phyloP scores from a whole-genome alignment of 164 flowering plant species.

The Brasenia schreberi region DNA sequence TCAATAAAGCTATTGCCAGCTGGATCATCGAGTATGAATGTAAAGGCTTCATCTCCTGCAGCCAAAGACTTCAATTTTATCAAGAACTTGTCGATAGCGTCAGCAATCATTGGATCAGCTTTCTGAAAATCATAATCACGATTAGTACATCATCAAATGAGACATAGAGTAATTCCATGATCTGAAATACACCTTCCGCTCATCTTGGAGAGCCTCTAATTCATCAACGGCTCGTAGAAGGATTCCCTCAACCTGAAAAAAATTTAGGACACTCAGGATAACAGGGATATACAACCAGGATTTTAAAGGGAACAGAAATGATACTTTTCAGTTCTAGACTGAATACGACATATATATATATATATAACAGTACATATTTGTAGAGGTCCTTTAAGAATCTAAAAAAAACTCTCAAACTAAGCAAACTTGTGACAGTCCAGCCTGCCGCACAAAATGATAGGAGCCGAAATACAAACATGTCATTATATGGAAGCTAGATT shows the following conservation, averaged over 20 bases:
- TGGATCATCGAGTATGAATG: slow-evolving; percentile 89
- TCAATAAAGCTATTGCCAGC: slow-evolving; percentile 97
- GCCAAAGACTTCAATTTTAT: slow-evolving; percentile 69
- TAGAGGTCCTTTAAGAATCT: too few species aligned
- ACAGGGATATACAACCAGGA: too few species aligned
- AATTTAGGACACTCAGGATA: neutral
- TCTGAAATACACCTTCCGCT: slow-evolving; percentile 49
- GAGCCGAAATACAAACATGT: too few species aligned
- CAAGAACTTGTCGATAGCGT: slow-evolving; percentile 77
- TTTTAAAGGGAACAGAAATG: too few species aligned
- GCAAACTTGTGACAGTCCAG: too few species aligned
- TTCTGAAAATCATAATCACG: slow-evolving; percentile 30
- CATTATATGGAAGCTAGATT: too few species aligned
- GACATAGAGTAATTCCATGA: neutral
- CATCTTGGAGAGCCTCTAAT: slow-evolving; percentile 77
- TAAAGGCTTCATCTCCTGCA: slow-evolving; percentile 48
- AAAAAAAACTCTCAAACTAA: too few species aligned
- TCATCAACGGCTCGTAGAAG: slow-evolving; percentile 62
- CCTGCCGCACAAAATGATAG: too few species aligned
- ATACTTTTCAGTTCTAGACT: too few species aligned
- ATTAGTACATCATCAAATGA: neutral
- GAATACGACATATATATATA: too few species aligned
- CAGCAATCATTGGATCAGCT: slow-evolving; percentile 76
- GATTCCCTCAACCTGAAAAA: slow-evolving; percentile 72
- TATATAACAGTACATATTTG: too few species aligned